These are phyloP conservation scores for Phytophthora pinifolia DNA, from an alignment of 352 stramenopile genomes.

Conservation along the genomic window DNA sequence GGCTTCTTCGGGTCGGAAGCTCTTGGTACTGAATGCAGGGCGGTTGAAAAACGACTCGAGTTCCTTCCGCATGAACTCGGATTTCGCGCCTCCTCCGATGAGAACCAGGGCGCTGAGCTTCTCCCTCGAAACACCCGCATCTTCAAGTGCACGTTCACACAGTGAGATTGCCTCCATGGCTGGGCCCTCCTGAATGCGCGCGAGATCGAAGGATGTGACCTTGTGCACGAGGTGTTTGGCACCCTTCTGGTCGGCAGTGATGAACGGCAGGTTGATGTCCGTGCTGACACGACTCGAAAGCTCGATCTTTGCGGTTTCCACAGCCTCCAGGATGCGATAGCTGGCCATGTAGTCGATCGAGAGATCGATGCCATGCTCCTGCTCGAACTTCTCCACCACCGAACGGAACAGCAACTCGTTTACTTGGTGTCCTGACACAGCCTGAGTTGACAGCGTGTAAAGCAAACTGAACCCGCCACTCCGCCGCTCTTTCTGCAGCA, in stretches of 20 bases:
- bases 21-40: slow-evolving; percentile 47
- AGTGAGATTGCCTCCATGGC: slow-evolving; percentile 35
- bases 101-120: slow-evolving; percentile 55
- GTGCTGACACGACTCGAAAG: slow-evolving; percentile 53
- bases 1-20: slow-evolving; percentile 59
- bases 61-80: slow-evolving; percentile 49
- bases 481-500: slow-evolving; percentile 40
- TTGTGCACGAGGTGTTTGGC: slow-evolving; percentile 75
- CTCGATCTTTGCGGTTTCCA: slow-evolving; percentile 73
- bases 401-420: slow-evolving; percentile 54
- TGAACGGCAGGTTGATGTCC: slow-evolving; percentile 78
- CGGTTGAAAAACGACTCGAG: slow-evolving; percentile 55
- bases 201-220: slow-evolving; percentile 55
- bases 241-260: slow-evolving; percentile 65
- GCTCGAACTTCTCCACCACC: slow-evolving; percentile 55
- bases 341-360: slow-evolving; percentile 71
- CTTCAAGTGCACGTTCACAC: slow-evolving; percentile 36
- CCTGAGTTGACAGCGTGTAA: slow-evolving; percentile 32
- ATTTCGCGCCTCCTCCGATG: slow-evolving; percentile 54
- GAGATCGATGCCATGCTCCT: slow-evolving; percentile 62
- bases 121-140: slow-evolving; percentile 35
- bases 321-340: slow-evolving; percentile 66
- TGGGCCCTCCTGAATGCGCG: slow-evolving; percentile 42
- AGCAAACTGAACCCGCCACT: slow-evolving; percentile 38
- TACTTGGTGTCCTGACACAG: slow-evolving; percentile 44